phyloP scores from a whole-genome alignment of 2,329 filamentous ascomycete genomes.

The Tolypocladium tropicale region DNA sequence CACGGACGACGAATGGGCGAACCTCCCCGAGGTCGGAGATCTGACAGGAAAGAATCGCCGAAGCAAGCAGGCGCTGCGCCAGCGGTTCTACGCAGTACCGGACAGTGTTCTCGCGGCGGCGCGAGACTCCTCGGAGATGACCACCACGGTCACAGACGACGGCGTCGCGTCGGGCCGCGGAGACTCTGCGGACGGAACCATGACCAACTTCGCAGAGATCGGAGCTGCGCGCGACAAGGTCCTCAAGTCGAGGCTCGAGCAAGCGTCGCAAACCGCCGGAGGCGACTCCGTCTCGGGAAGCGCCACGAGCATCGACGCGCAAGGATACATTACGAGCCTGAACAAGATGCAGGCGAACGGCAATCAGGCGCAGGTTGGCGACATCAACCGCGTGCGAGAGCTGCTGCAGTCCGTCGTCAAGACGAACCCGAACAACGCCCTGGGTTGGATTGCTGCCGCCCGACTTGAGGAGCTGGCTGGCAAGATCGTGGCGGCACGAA shows the following conservation, averaged over 20 bases:
- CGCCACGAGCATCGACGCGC: constrained; percentile 84
- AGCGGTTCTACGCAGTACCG: constrained; percentile 90
- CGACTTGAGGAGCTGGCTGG: constrained; percentile 87
- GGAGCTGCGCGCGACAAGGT: constrained; percentile 95
- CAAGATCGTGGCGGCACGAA: constrained; percentile 80
- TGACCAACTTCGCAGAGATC: constrained; percentile 97
- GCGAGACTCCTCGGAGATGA: constrained; percentile 68
- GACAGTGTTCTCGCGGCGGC: constrained; percentile 90
- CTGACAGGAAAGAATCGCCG: constrained; percentile 89
- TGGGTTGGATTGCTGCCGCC: constrained; percentile 92
- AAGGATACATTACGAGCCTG: constrained; percentile 89
- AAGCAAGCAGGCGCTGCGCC: constrained; percentile 69
- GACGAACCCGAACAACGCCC: constrained; percentile 89
- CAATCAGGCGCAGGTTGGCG: constrained; percentile 76
- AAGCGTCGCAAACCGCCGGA: constrained; percentile 63
- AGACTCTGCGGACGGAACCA: constrained; percentile 65
- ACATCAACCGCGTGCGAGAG: constrained; percentile 87
- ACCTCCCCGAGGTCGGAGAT: constrained; percentile 89
- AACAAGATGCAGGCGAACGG: constrained; percentile 72
- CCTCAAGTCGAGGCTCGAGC: constrained; percentile 84
- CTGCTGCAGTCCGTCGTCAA: constrained; percentile 95
- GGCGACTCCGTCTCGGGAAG: constrained; percentile 63
- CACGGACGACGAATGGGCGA: constrained; percentile 94
- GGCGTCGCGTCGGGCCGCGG: constrained; percentile 33
- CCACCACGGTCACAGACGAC: constrained; percentile 82